Evolutionary conservation across 2,329 filamentous ascomycete species (phyloP), one percentile per base, ranked within the genome.

Genomic region (Fusarium fracticaudum): DNA sequence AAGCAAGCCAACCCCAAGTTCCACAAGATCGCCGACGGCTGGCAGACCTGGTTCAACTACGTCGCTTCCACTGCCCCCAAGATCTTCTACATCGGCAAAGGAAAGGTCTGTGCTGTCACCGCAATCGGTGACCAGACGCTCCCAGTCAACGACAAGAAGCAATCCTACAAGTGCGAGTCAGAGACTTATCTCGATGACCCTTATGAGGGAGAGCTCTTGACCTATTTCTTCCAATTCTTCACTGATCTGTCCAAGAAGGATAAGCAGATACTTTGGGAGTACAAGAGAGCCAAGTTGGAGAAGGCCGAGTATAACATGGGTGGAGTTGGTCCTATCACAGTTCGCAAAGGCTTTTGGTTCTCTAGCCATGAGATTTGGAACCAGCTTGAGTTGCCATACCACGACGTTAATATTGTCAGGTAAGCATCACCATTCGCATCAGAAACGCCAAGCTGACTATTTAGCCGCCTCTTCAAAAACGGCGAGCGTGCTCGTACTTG

Each of bases 301-400:
- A 82, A 79, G 51, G 77, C 78, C 1, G 82, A 84, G 61, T 85
- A 85, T 26, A 51, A 82, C 15, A 76, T 79, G 74, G 81, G 80
- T 8, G 78, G 79, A 4, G 68, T 83, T 45, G 83, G 83, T 0
- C 83, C 83, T 7, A 83, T 85, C 43, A 85, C 84, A 8, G 83
- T 85, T 26, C 81, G 84, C 54, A 80, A 83, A 65, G 82, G 83
- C 20, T 84, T 78, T 53, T 84, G 83, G 83, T 85, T 85, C 72
- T 84, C 83, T 13, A 80, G 78, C 43, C 83, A 85, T 44, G 83
- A 85, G 58, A 80, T 79, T 8, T 85, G 84, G 83, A 85, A 85
- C 45, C 80, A 83, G 10, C 72, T 85, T 29, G 81, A 85, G 75
- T 78, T 85, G 69, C 84, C 84, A 1, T 85, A 85, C 64, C 83